phyloP scores from a whole-genome alignment of 306 rosid species.

The Erythrophleum fordii region DNA sequence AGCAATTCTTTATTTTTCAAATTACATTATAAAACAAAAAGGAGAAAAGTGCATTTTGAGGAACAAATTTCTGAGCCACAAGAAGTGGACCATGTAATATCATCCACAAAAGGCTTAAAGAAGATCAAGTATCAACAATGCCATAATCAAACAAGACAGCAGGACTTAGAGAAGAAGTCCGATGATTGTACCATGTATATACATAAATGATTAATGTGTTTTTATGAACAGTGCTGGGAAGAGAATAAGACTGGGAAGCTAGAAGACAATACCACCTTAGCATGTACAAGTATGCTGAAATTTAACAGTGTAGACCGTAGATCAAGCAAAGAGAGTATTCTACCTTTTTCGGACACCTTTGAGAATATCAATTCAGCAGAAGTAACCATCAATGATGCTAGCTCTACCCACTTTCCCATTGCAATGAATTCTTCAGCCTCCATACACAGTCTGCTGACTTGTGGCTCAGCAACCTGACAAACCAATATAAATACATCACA shows the following conservation, averaged over 20 bases:
- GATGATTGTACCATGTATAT: not conserved
- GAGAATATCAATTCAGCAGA: conserved; percentile 90
- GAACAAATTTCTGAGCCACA: not conserved
- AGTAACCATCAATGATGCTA: conserved; percentile 80
- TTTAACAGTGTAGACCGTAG: not conserved
- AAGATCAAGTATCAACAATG: not conserved
- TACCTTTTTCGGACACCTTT: conserved; percentile 95
- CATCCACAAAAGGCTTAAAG: conserved; percentile 1
- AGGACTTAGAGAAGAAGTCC: not conserved
- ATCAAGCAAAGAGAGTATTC: not conserved
- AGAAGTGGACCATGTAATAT: not conserved
- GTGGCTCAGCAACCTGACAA: conserved; percentile 79
- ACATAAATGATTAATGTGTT: conserved; percentile 7
- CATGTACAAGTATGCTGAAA: not conserved
- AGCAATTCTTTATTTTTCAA: conserved; percentile 4
- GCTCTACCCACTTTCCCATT: conserved; percentile 79
- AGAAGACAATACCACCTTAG: not conserved
- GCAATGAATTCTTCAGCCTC: conserved; percentile 83
- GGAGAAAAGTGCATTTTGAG: not conserved
- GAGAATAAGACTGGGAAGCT: not conserved
- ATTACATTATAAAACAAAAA: conserved; percentile 16
- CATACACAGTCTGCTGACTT: conserved; percentile 71
- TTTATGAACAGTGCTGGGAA: not conserved
- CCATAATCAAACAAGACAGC: conserved; percentile 10
- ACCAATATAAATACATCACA: conserved; percentile 24